phyloP scores from a whole-genome alignment of 768 basidiomycete species.

The Myochromella boudieri region DNA sequence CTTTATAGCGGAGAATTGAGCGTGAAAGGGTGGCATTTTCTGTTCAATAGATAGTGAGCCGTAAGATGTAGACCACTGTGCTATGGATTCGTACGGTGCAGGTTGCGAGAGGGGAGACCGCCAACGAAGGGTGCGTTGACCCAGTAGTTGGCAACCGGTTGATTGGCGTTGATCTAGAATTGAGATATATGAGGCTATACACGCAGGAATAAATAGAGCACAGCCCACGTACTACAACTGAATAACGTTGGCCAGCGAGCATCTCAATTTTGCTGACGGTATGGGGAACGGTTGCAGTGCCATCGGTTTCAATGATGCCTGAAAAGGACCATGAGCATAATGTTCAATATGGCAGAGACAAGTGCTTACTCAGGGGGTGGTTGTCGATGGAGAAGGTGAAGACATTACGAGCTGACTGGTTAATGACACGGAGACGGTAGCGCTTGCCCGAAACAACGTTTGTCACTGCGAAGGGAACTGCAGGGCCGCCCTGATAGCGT shows the following conservation, averaged over 20 bases:
- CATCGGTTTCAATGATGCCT: conserved; percentile 41
- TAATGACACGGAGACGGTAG: conserved; percentile 51
- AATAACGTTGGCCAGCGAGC: conserved; percentile 53
- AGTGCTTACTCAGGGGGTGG: conserved; percentile 26
- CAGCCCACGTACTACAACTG: conserved; percentile 31
- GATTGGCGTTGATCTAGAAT: conserved; percentile 33
- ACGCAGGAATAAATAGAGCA: neutral
- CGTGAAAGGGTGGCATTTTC: conserved; percentile 27
- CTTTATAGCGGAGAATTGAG: conserved; percentile 34
- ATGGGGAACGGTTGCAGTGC: conserved; percentile 27
- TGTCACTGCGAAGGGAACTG: conserved; percentile 33
- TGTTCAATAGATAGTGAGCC: neutral
- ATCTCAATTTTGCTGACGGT: conserved; percentile 40
- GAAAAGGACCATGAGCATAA: neutral
- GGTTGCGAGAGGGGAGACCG: conserved; percentile 29
- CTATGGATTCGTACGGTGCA: conserved; percentile 26
- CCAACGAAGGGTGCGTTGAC: conserved; percentile 35
- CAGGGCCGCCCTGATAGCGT: conserved; percentile 38
- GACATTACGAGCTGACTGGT: conserved; percentile 39
- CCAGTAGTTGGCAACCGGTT: conserved; percentile 48
- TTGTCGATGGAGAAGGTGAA: conserved; percentile 32
- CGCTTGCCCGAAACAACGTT: conserved; percentile 35
- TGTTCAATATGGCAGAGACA: neutral
- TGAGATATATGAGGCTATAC: neutral
- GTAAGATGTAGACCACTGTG: neutral